Conservation (phyloP, 352 stramenopile genomes). For the Phytophthora ohioensis region DNA sequence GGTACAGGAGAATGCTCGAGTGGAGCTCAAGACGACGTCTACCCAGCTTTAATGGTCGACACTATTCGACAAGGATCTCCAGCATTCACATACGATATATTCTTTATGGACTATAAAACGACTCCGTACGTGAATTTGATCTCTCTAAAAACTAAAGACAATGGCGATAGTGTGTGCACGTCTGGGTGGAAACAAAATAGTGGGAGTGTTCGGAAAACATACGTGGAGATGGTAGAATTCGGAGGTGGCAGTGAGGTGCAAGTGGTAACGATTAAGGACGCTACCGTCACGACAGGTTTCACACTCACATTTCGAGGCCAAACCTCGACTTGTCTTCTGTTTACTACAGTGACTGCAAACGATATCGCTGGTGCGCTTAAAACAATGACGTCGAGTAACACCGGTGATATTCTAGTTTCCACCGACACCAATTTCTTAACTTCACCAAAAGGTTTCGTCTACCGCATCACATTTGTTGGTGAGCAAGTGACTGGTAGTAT, state of each 20-base stretch:
- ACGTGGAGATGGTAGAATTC: constrained; percentile 49
- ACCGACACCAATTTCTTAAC: constrained; percentile 47
- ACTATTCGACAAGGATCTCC: constrained; percentile 67
- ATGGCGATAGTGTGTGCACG: constrained; percentile 8
- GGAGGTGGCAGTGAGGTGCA: constrained; percentile 77
- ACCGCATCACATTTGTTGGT: constrained; percentile 75
- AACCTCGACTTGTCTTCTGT: constrained; percentile 50
- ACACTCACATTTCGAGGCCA: constrained; percentile 61
- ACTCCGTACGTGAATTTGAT: constrained; percentile 45
- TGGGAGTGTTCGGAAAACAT: constrained; percentile 56
- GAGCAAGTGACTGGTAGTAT: constrained; percentile 66
- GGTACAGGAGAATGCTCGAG: constrained; percentile 50
- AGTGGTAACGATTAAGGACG: constrained; percentile 51
- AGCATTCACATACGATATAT: constrained; percentile 82
- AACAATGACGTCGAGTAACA: constrained; percentile 43
- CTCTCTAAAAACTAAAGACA: constrained; percentile 42
- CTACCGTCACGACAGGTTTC: constrained; percentile 35
- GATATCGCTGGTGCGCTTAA: constrained; percentile 42
- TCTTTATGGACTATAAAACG: constrained; percentile 61
- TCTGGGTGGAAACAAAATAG: constrained; percentile 42
- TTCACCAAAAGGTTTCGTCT: constrained; percentile 65
- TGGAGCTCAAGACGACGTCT: constrained; percentile 42
- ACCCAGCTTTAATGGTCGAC: constrained; percentile 72
- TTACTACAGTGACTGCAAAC: constrained; percentile 25
- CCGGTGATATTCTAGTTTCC: constrained; percentile 58